A percentile compares a stretch with the other conserved stretches of the same genome.
Conservation (phyloP, 2,329 filamentous ascomycete species). For the Apiospora kogelbergensis region DNA sequence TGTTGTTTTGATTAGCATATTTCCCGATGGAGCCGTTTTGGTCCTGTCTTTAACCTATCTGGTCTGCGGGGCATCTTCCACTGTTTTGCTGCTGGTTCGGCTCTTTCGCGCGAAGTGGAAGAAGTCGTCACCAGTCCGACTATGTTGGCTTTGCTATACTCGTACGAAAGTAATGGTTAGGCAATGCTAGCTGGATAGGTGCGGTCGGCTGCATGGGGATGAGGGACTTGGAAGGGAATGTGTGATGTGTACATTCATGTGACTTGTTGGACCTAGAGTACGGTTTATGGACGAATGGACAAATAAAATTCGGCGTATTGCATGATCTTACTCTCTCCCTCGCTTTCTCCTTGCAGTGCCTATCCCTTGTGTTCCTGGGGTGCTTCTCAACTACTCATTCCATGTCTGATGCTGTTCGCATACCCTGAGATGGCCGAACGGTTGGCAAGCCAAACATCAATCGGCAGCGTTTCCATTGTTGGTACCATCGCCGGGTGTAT, state of each 20-base stretch:
- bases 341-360: background rate
- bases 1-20: slow-evolving; percentile 16
- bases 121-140: background rate
- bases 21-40: slow-evolving; percentile 12
- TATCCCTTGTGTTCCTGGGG: background rate
- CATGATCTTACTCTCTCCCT: slow-evolving; percentile 16
- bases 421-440: background rate
- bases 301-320: slow-evolving; percentile 24
- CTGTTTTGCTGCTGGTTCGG: slow-evolving; percentile 2
- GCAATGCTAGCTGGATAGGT: background rate
- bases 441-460: background rate
- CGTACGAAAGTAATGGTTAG: background rate
- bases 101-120: background rate
- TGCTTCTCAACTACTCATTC: background rate
- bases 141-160: background rate
- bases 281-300: slow-evolving; percentile 14
- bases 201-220: background rate
- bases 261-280: slow-evolving; percentile 22
- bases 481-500: background rate
- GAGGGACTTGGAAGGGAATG: slow-evolving; percentile 6
- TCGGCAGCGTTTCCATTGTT: background rate
- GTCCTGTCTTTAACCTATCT: slow-evolving; percentile 10
- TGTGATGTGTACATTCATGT: slow-evolving; percentile 27
- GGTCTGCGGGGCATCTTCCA: background rate
- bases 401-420: background rate